Evolutionary conservation across 805 yeast genomes (phyloP).

Genomic region (Ogataea saltuana): DNA sequence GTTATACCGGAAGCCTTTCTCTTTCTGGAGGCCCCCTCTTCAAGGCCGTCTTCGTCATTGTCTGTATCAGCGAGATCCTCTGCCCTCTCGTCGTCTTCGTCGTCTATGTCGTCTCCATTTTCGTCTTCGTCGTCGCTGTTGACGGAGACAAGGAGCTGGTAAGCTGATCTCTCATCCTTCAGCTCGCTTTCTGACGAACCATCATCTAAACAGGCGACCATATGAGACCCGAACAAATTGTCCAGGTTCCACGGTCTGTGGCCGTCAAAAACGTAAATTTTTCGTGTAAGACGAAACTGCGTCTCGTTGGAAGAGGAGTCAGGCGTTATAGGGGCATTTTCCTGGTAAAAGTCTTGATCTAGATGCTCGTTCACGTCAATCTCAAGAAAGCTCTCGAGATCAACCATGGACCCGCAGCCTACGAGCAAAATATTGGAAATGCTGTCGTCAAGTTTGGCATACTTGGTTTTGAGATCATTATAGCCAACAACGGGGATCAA

Average conservation of each 20-base stretch:
- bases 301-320: constrained; percentile 30
- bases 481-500: constrained; percentile 93
- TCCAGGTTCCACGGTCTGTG: constrained; percentile 97
- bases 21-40: constrained; percentile 25
- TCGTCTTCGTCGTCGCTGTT: constrained; percentile 39
- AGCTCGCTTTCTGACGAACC: constrained; percentile 69
- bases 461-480: constrained; percentile 68
- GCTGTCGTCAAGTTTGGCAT: constrained; percentile 64
- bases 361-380: constrained; percentile 57
- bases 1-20: constrained; percentile 24
- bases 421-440: constrained; percentile 73
- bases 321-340: constrained; percentile 23
- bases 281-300: constrained; percentile 46
- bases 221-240: constrained; percentile 80
- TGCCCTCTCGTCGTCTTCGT: constrained; percentile 33
- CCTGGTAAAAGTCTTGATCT: constrained; percentile 33
- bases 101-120: constrained; percentile 38
- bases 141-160: constrained; percentile 47
- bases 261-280: constrained; percentile 83
- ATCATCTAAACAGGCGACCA: constrained; percentile 83
- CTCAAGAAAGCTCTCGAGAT: constrained; percentile 72
- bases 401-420: constrained; percentile 95
- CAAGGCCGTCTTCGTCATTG: constrained; percentile 34
- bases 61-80: neutral
- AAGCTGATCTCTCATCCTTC: constrained; percentile 59